phyloP scores from a whole-genome alignment of 202 grass and related monocot genomes.

The Hordeum pubiflorum region DNA sequence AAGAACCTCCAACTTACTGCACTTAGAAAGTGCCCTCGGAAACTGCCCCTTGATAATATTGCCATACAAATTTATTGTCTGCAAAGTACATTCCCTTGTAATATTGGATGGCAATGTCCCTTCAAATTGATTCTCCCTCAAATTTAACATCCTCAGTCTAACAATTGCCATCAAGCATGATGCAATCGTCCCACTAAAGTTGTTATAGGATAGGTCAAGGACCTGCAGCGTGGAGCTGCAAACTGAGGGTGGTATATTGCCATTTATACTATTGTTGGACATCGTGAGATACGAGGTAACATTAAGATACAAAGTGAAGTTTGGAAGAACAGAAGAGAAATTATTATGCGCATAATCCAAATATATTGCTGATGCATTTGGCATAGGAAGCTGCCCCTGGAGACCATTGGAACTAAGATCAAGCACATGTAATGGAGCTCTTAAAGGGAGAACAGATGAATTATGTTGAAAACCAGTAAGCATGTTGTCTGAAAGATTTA shows the following conservation, averaged over 20 bases:
- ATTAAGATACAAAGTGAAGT: constrained; percentile 17
- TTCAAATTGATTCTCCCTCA: constrained; percentile 16
- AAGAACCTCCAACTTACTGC: not conserved
- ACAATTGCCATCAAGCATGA: not conserved
- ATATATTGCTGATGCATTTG: not conserved
- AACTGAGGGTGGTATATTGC: constrained; percentile 24
- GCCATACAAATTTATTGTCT: constrained; percentile 15
- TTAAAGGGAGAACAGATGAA: constrained; percentile 2
- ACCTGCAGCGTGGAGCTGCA: not conserved
- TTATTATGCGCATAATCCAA: constrained; percentile 46
- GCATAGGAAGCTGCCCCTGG: constrained; percentile 30
- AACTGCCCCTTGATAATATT: not conserved
- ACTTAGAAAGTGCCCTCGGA: not conserved
- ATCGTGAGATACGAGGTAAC: constrained; percentile 24
- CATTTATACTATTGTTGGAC: constrained; percentile 36
- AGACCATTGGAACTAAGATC: constrained; percentile 50
- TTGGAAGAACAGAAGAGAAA: constrained; percentile 33
- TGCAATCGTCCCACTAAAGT: constrained; percentile 19
- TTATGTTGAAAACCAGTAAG: constrained; percentile 28
- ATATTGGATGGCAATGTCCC: not conserved
- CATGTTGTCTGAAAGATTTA: constrained; percentile 48
- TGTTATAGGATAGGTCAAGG: constrained; percentile 31
- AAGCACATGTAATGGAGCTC: not conserved
- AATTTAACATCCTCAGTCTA: not conserved
- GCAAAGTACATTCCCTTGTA: not conserved